phyloP scores from a whole-genome alignment of 2,329 filamentous ascomycete species.

The Colletotrichum sp. region DNA sequence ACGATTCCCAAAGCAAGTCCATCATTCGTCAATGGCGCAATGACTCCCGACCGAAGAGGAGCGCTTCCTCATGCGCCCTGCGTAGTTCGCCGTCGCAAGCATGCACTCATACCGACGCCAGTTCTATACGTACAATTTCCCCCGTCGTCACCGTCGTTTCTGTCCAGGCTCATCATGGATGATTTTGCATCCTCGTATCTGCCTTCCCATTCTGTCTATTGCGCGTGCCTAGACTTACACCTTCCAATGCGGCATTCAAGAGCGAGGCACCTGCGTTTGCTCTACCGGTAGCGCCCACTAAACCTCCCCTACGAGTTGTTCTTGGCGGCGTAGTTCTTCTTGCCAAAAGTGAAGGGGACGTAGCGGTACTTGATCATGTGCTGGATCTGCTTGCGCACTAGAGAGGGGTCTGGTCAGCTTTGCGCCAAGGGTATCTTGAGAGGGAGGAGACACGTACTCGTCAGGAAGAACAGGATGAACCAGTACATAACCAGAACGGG shows the following conservation, averaged over 20 bases:
- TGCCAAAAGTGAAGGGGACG: conserved; percentile 91
- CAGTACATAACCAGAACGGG: conserved; percentile 98
- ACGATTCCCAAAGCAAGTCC: conserved; percentile 13
- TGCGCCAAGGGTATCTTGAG: background rate
- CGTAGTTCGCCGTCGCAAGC: conserved; percentile 15
- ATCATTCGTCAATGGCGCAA: conserved; percentile 15
- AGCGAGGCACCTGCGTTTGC: background rate
- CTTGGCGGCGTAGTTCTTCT: conserved; percentile 76
- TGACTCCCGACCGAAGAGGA: conserved; percentile 5
- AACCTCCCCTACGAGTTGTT: conserved; percentile 49
- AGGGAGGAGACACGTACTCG: conserved; percentile 68
- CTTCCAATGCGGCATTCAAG: background rate
- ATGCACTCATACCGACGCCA: conserved; percentile 9
- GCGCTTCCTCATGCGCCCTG: conserved; percentile 9
- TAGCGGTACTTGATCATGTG: conserved; percentile 99
- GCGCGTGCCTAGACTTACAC: conserved; percentile 13
- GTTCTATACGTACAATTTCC: conserved; percentile 16
- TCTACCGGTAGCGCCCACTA: background rate
- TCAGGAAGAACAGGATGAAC: conserved; percentile 94
- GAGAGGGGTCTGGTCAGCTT: conserved; percentile 5
- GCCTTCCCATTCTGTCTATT: conserved; percentile 4
- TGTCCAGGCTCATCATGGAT: background rate
- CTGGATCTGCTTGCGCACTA: conserved; percentile 98
- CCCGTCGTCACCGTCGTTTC: conserved; percentile 2
- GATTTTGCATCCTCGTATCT: background rate